Evolutionary conservation across 2,329 filamentous ascomycete species (phyloP), one percentile per base, ranked within the genome.

Genomic region (Nemania serpens): DNA sequence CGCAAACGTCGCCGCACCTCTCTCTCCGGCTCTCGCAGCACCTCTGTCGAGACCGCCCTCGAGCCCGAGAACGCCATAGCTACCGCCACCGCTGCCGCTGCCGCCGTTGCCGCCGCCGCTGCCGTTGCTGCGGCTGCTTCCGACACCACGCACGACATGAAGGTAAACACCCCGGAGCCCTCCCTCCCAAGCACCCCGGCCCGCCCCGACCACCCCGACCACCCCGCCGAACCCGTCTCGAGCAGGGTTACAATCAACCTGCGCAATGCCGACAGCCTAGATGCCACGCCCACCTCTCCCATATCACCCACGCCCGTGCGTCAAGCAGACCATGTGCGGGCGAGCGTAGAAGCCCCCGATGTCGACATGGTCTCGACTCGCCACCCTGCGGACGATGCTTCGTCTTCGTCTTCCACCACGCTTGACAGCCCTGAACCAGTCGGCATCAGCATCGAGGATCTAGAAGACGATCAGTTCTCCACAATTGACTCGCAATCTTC

Each of bases 1-100:
- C 80, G 86, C 66, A 89, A 89, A 74, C 84, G 86, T 54, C 85
- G 84, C 64, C 82, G 86, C 67, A 86, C 85, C 33, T 88, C 85
- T 13, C 75, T 80, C 53, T 81, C 81, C 58, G 80, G 77, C 59
- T 87, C 85, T 25, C 79, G 81, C 61, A 83, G 82, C 69, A 76
- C 76, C 61, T 86, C 85, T 18, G 75, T 80, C 67, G 81, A 84
- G 58, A 77, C 77, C 29, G 67, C 66, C 69, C 75, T 64, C 68
- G 72, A 67, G 67, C 69, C 59, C 72, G 71, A 68, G 62, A 61
- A 69, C 58, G 59, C 55, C 58, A 61, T 64, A 66, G 74, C 25
- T 7, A 4, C 25, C 25, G 25, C 25, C 25, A 29, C 25, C 25
- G 25, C 25, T 7, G 7, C 25, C 25, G 25, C 25, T 7, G 7